Conservation (phyloP, 257 asterid genomes). For the Solanum chiquidenum region DNA sequence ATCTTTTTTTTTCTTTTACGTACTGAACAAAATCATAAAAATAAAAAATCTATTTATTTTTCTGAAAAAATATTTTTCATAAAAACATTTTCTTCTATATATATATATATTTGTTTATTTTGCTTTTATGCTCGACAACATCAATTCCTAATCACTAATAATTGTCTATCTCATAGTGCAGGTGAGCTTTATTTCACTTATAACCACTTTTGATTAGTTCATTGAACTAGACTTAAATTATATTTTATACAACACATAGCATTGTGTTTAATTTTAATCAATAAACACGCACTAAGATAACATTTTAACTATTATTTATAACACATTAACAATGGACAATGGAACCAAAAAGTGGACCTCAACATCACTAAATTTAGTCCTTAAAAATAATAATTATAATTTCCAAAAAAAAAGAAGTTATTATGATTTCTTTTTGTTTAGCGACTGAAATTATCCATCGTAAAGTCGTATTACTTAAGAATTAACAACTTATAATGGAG, state of each 20-base stretch:
- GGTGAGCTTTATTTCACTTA: neutral
- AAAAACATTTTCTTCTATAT: too few relatives aligned
- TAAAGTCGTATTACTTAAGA: neutral
- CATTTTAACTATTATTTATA: neutral
- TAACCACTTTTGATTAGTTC: neutral
- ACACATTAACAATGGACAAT: neutral
- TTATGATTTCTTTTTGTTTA: too few relatives aligned
- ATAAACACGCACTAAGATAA: neutral
- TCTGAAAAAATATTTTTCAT: rapidly evolving
- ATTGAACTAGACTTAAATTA: neutral
- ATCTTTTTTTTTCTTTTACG: too few relatives aligned
- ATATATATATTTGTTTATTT: too few relatives aligned
- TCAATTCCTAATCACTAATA: neutral
- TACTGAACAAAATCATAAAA: neutral
- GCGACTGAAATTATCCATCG: neutral
- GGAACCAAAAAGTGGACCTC: conserved; percentile 1
- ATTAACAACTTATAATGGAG: neutral
- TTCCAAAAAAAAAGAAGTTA: neutral
- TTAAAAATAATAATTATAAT: too few relatives aligned
- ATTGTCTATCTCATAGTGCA: neutral
- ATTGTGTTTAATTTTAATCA: neutral
- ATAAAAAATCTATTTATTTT: too few relatives aligned
- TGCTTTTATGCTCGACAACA: neutral
- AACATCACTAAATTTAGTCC: neutral
- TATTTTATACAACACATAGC: neutral